These are phyloP conservation scores for Turritis glabra DNA, from an alignment of 345 rosid species.

Conservation along the genomic window DNA sequence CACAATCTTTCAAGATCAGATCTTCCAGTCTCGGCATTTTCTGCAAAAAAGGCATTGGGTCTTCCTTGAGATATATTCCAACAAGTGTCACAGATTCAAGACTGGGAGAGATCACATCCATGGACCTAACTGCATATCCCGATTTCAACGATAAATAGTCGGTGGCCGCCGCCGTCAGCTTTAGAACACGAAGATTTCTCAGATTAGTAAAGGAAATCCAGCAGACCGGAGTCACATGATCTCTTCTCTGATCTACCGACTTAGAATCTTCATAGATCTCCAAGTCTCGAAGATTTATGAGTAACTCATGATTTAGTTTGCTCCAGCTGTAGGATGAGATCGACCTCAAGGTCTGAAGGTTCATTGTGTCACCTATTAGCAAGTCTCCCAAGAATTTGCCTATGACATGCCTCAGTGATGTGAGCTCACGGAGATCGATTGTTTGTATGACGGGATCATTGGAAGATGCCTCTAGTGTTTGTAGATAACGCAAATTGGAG, in stretches of 20 bases:
- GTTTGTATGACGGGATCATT: not conserved
- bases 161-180: no score
- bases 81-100: not conserved
- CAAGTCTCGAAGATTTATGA: slow-evolving; percentile 2
- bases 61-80: not conserved
- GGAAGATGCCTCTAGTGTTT: slow-evolving; percentile 9
- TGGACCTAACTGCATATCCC: not conserved
- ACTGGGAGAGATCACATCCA: not conserved
- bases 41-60: not conserved
- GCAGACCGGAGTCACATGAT: not conserved
- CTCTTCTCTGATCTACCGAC: not conserved
- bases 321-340: slow-evolving; percentile 23
- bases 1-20: not conserved
- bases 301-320: not conserved
- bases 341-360: slow-evolving; percentile 24
- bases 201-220: not conserved
- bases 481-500: slow-evolving; percentile 4
- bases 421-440: not conserved
- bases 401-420: slow-evolving; percentile 18
- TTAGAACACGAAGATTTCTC: not conserved
- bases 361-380: not conserved
- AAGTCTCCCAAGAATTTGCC: not conserved
- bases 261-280: not conserved
- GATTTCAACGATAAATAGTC: not conserved
- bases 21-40: not conserved